Evolutionary conservation across 257 asterid species (phyloP), one percentile per base, ranked within the genome.

Genomic region (Solanum chilense): DNA sequence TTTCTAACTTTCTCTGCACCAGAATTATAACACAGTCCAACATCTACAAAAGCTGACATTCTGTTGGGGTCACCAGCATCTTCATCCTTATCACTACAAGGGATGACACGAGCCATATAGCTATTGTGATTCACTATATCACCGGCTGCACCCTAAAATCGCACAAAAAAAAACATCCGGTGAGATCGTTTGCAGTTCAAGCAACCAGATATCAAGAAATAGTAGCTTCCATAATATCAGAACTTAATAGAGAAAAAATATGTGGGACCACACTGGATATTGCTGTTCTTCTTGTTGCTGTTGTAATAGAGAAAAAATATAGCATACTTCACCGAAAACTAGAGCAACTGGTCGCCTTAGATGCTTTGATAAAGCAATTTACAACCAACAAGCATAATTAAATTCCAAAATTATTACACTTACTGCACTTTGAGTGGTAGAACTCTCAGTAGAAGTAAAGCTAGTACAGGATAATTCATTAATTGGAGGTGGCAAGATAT

Each of bases 31-130:
- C 97, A 88, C 52, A 94, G 93, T 81, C 98, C 98, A 87, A 97
- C 97, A 93, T 97, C 99, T 86, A 97, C 98, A 93, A 93, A 95
- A 87, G 92, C 88, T 52, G 95, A 90, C 91, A 76, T 85, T 91
- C 92, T 93, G 86, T 86, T 92, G 86, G 95, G 93, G 45, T 87
- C 87, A 86, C 92, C 89, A 86, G 86, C 85, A 83, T 89, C 92
- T 85, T 91, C 95, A 83, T 91, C 93, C 87, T 86, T 93, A 88
- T 91, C 93, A 84, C 88, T 91, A 88, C 64, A 88, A 85, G 90
- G 77, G 83, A 89, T 88, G 66, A 86, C 29, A 78, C 71, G 83
- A 73, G 87, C 68, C 35, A 82, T 21, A 86, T 91, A 92, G 20
- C 86, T 12, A 39, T 68, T 88, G 91, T 90, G 78, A 90, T 83